Evolutionary conservation across 2,329 filamentous ascomycete genomes (phyloP).

Genomic region (Niveomyces coronatus): DNA sequence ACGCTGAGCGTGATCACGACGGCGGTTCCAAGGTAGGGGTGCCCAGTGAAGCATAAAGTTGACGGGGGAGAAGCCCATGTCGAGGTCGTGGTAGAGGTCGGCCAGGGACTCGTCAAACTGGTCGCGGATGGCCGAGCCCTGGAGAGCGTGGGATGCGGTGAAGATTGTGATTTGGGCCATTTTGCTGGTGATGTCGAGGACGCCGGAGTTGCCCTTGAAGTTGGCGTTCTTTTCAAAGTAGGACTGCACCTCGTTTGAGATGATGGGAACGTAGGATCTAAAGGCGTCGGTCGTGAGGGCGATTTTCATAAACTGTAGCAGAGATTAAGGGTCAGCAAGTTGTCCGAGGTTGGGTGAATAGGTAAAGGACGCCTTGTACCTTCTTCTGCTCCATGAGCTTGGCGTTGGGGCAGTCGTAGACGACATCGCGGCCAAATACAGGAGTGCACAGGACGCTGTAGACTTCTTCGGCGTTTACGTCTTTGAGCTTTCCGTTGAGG

Average conservation of each 20-base stretch:
- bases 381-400: conserved; percentile 97
- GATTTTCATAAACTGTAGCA: conserved; percentile 63
- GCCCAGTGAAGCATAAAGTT: conserved; percentile 89
- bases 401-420: conserved; percentile 83
- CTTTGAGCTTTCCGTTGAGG: conserved; percentile 80
- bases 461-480: conserved; percentile 84
- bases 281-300: conserved; percentile 68
- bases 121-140: conserved; percentile 72
- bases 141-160: conserved; percentile 75
- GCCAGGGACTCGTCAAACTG: conserved; percentile 75
- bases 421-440: conserved; percentile 74
- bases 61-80: conserved; percentile 80
- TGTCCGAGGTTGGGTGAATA: neutral
- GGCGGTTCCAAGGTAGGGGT: conserved; percentile 78
- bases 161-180: conserved; percentile 87
- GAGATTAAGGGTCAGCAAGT: conserved; percentile 11
- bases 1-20: conserved; percentile 66
- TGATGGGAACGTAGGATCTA: conserved; percentile 66
- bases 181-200: conserved; percentile 60
- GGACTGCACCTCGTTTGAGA: conserved; percentile 61
- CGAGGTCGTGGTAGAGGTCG: conserved; percentile 75
- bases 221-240: conserved; percentile 58
- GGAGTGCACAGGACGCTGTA: conserved; percentile 67
- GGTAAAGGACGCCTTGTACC: conserved; percentile 35
- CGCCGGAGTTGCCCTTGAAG: conserved; percentile 59